Percentiles rank a stretch among this genome's conserved stretches.
phyloP scores from a whole-genome alignment of 192 early-diverging fungal species.

The Podila epicladia region DNA sequence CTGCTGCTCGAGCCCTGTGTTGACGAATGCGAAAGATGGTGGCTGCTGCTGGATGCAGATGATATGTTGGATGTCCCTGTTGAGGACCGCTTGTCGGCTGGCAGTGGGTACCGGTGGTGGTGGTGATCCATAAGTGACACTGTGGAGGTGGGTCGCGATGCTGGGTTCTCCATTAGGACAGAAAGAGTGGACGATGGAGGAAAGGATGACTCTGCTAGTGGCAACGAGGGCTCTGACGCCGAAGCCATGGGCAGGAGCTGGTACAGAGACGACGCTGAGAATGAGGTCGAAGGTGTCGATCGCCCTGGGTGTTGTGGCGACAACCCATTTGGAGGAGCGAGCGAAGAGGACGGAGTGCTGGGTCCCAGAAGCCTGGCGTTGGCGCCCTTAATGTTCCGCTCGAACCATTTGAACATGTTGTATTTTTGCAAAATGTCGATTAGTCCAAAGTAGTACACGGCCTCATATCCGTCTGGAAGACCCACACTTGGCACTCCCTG shows the following conservation, averaged over 20 bases:
- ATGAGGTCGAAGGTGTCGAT: constrained; percentile 19
- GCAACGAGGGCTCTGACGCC: constrained; percentile 29
- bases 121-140: background rate
- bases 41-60: background rate
- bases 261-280: constrained; percentile 25
- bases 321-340: background rate
- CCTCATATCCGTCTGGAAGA: constrained; percentile 27
- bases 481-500: constrained; percentile 24
- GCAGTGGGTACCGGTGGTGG: background rate
- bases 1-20: background rate
- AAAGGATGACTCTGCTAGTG: background rate
- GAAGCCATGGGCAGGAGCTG: constrained; percentile 34
- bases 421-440: constrained; percentile 50
- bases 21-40: background rate
- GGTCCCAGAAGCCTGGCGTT: constrained; percentile 35
- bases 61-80: background rate
- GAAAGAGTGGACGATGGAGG: constrained; percentile 21
- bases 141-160: constrained; percentile 1
- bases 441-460: constrained; percentile 45
- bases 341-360: background rate
- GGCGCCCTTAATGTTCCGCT: constrained; percentile 37
- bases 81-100: background rate
- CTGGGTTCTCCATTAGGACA: constrained; percentile 22
- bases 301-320: background rate
- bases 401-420: constrained; percentile 38